These are phyloP conservation scores for Hypoxylon sp. DNA, from an alignment of 2,329 filamentous ascomycete species.

Conservation along the genomic window DNA sequence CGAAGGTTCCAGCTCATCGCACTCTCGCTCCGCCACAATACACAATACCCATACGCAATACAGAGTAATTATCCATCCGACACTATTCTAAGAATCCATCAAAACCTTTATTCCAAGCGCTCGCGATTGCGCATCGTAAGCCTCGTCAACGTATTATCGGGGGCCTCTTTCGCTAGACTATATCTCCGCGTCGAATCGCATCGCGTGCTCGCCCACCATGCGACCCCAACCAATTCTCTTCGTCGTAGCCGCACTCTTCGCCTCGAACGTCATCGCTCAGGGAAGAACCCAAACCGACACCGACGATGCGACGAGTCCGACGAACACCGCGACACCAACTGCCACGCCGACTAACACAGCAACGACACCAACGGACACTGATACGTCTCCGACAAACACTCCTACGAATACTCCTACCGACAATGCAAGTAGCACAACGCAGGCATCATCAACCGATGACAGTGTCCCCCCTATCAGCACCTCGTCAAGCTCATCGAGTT, in stretches of 20 bases:
- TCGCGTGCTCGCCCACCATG: slow-evolving; percentile 45
- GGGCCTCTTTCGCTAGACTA: slow-evolving; percentile 25
- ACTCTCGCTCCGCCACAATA: slow-evolving; percentile 29
- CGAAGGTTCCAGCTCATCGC: slow-evolving; percentile 30
- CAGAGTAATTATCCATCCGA: slow-evolving; percentile 15
- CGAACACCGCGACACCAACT: slow-evolving; percentile 26
- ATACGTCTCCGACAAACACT: slow-evolving; percentile 21
- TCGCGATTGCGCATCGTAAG: slow-evolving; percentile 29
- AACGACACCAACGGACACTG: slow-evolving; percentile 4
- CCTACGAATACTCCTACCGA: slow-evolving; percentile 26
- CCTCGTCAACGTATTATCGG: slow-evolving; percentile 11
- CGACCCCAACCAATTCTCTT: slow-evolving; percentile 49
- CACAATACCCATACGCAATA: background rate
- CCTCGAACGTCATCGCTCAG: slow-evolving; percentile 48
- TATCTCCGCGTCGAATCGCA: slow-evolving; percentile 12
- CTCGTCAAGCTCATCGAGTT: background rate
- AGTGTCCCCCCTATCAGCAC: slow-evolving; percentile 11
- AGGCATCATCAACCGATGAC: slow-evolving; percentile 31
- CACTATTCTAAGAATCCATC: slow-evolving; percentile 15
- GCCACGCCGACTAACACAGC: slow-evolving; percentile 23
- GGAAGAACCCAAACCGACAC: slow-evolving; percentile 33
- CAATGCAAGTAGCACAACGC: slow-evolving; percentile 36
- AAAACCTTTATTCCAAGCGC: slow-evolving; percentile 10
- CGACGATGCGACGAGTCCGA: slow-evolving; percentile 37
- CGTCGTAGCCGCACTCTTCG: slow-evolving; percentile 44